Conservation (phyloP, 2,329 filamentous ascomycete genomes). For the Ceratocystis diversiconidia region DNA sequence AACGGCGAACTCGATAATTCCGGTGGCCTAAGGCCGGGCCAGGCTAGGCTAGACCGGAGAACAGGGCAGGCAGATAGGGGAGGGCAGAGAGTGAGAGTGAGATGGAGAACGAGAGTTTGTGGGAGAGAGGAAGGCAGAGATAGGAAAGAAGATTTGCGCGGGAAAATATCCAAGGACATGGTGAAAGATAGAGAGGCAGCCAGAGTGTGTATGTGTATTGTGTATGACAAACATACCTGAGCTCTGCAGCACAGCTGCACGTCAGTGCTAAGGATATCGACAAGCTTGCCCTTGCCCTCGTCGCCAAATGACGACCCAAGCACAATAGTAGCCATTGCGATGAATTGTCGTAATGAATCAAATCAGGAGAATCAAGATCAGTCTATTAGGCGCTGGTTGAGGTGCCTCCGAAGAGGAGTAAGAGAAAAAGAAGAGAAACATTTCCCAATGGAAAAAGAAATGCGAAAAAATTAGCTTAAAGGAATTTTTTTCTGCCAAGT, state of each 20-base stretch:
- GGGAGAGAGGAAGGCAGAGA: neutral
- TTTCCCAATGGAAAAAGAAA: neutral
- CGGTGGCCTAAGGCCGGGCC: neutral
- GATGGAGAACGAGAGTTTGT: neutral
- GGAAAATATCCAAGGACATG: neutral
- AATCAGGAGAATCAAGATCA: constrained; percentile 13
- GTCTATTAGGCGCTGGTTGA: constrained; percentile 16
- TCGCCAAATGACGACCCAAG: constrained; percentile 19
- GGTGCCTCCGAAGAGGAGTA: constrained; percentile 18
- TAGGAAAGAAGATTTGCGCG: constrained; percentile 3
- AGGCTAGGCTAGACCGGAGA: neutral
- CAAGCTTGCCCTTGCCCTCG: constrained; percentile 19
- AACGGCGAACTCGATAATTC: neutral
- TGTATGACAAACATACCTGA: constrained; percentile 13
- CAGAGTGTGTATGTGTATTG: neutral
- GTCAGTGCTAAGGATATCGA: constrained; percentile 17
- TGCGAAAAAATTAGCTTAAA: constrained; percentile 14
- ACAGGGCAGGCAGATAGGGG: neutral
- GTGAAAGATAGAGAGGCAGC: neutral
- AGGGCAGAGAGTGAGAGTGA: neutral
- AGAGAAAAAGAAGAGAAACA: constrained; percentile 17
- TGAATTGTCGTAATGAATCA: constrained; percentile 15
- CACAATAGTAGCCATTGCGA: constrained; percentile 19
- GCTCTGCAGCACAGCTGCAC: constrained; percentile 19
- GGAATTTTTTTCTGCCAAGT: constrained; percentile 4